Percentiles rank a stretch among this genome's conserved stretches.
Evolutionary conservation across 2,329 filamentous ascomycete genomes (phyloP).

Genomic region (Colletotrichum sp.): DNA sequence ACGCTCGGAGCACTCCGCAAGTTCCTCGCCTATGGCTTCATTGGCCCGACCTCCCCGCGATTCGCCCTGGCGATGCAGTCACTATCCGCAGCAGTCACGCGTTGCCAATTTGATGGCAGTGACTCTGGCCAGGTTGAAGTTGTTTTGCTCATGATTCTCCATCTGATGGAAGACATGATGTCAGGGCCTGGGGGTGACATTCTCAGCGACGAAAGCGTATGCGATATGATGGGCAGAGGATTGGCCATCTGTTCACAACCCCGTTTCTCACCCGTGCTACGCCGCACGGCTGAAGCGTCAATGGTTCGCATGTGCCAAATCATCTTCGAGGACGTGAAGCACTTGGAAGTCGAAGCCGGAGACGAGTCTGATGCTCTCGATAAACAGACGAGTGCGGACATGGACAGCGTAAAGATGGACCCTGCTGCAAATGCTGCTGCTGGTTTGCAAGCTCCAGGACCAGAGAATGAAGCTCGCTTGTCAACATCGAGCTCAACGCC

Average conservation of each 20-base stretch:
- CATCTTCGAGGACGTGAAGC: slow-evolving; percentile 92
- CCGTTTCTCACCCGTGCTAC: slow-evolving; percentile 86
- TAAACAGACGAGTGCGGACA: slow-evolving; percentile 68
- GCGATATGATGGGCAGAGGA: slow-evolving; percentile 99
- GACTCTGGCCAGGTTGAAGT: slow-evolving; percentile 95
- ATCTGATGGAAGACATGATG: slow-evolving; percentile 98
- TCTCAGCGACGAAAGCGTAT: slow-evolving; percentile 97
- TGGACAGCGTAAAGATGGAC: slow-evolving; percentile 84
- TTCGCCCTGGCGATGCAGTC: slow-evolving; percentile 93
- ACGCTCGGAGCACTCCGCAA: slow-evolving; percentile 94
- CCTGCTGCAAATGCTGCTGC: slow-evolving; percentile 1
- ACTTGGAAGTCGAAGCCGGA: slow-evolving; percentile 78
- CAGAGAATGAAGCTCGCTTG: slow-evolving; percentile 1
- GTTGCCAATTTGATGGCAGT: slow-evolving; percentile 96
- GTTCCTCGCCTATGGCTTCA: slow-evolving; percentile 94
- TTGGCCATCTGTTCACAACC: slow-evolving; percentile 96
- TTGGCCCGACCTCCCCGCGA: slow-evolving; percentile 82
- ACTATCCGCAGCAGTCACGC: slow-evolving; percentile 91
- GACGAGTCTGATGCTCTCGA: slow-evolving; percentile 71
- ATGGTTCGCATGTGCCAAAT: slow-evolving; percentile 99
- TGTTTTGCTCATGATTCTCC: slow-evolving; percentile 90
- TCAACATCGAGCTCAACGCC: slow-evolving; percentile 11
- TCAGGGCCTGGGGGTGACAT: slow-evolving; percentile 91
- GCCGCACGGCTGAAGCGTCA: slow-evolving; percentile 90
- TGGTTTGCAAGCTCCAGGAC: background rate